phyloP scores from a whole-genome alignment of 306 rosid genomes.

The Psophocarpus tetragonolobus region DNA sequence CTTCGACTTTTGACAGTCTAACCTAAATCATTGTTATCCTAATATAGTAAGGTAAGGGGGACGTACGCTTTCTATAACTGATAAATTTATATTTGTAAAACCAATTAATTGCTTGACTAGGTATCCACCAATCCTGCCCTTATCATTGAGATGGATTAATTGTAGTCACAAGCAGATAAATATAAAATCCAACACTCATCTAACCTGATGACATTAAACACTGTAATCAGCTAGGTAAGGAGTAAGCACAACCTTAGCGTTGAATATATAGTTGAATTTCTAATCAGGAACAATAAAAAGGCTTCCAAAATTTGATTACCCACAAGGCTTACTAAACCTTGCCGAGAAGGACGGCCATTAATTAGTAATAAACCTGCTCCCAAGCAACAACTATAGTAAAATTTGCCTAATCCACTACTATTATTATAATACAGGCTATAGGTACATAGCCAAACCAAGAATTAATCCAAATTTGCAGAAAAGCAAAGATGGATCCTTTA shows the following conservation, averaged over 20 bases:
- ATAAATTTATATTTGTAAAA: not conserved
- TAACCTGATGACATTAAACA: slow-evolving; percentile 23
- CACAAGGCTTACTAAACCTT: not conserved
- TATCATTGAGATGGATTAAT: not conserved
- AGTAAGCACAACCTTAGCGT: slow-evolving; percentile 11
- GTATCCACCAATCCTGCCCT: not conserved
- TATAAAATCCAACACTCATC: not conserved
- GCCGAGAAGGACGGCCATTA: slow-evolving; percentile 7
- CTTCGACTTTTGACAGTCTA: too few relatives aligned
- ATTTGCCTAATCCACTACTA: slow-evolving; percentile 18
- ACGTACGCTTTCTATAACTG: not conserved
- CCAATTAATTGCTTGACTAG: not conserved
- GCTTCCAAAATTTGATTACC: slow-evolving; percentile 29
- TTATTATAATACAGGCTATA: slow-evolving; percentile 19
- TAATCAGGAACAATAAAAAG: not conserved
- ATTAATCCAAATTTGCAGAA: slow-evolving; percentile 42
- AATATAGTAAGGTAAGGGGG: not conserved
- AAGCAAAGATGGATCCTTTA: slow-evolving; percentile 43
- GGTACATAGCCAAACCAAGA: not conserved
- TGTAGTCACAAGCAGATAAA: not conserved
- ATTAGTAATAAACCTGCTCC: slow-evolving; percentile 25
- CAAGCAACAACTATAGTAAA: slow-evolving; percentile 16
- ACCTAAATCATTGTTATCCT: not conserved
- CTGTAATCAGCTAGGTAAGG: slow-evolving; percentile 20
- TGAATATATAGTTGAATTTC: slow-evolving; percentile 21